These are phyloP conservation scores for Cardamine resedifolia DNA, from an alignment of 345 rosid species.

Conservation along the genomic window DNA sequence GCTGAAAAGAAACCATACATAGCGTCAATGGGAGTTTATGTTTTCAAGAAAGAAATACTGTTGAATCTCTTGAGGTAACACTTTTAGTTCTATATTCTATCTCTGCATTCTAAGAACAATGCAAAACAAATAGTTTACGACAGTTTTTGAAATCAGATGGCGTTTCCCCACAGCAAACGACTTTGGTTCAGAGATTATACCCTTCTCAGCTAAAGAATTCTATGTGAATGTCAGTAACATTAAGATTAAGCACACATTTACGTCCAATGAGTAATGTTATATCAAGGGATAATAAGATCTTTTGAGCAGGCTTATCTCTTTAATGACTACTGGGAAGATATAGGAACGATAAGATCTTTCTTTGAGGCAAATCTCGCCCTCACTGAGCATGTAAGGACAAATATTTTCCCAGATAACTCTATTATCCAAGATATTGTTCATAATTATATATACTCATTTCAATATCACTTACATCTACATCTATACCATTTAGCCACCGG, in stretches of 20 bases:
- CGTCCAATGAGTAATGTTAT: neutral
- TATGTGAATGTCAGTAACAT: slow-evolving; percentile 55
- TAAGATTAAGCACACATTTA: slow-evolving; percentile 20
- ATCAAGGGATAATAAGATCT: slow-evolving; percentile 9
- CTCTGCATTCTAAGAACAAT: neutral
- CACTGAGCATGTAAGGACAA: slow-evolving; percentile 73
- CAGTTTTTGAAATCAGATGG: slow-evolving; percentile 59
- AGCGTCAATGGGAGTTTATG: slow-evolving; percentile 96
- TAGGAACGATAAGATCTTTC: slow-evolving; percentile 96
- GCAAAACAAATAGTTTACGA: neutral
- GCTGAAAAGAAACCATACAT: slow-evolving; percentile 91
- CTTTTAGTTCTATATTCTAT: neutral
- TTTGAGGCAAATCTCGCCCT: slow-evolving; percentile 94
- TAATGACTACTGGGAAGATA: slow-evolving; percentile 97
- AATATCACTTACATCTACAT: slow-evolving; percentile 12
- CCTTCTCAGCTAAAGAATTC: slow-evolving; percentile 84
- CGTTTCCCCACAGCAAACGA: slow-evolving; percentile 98
- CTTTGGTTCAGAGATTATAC: slow-evolving; percentile 94
- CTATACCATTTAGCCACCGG: slow-evolving; percentile 63
- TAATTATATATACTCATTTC: neutral
- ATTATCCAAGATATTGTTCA: slow-evolving; percentile 3
- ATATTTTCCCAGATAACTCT: slow-evolving; percentile 4
- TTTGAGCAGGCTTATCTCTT: slow-evolving; percentile 82
- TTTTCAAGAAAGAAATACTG: slow-evolving; percentile 94
- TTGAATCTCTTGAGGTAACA: slow-evolving; percentile 85